Conservation (phyloP, 352 stramenopile genomes). For the Globisporangium heterothallicum region DNA sequence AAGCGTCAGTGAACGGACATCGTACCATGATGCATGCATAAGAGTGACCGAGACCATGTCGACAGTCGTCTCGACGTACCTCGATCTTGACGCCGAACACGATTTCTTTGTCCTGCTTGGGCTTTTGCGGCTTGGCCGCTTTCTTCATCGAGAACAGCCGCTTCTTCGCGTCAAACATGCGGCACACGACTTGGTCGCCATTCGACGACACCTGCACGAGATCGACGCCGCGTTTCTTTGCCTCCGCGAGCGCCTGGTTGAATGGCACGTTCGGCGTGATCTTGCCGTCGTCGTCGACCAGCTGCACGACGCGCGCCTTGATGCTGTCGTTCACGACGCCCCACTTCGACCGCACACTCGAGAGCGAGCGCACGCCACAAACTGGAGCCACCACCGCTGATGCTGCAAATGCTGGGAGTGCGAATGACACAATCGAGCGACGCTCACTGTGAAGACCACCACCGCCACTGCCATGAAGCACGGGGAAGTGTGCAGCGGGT, state of each 20-base stretch:
- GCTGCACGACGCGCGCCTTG: constrained; percentile 36
- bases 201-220: constrained; percentile 65
- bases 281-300: constrained; percentile 47
- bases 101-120: constrained; percentile 71
- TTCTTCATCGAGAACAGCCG: constrained; percentile 69
- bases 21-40: constrained; percentile 2
- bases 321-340: constrained; percentile 63
- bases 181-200: constrained; percentile 38
- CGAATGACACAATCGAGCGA: neutral
- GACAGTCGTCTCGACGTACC: no score
- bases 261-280: constrained; percentile 50
- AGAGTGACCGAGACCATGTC: no score
- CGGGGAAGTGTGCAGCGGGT: no score
- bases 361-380: no score
- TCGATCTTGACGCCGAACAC: constrained; percentile 66
- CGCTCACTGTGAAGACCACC: neutral
- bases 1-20: neutral
- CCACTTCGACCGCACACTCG: constrained; percentile 32
- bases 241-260: constrained; percentile 45
- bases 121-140: constrained; percentile 50
- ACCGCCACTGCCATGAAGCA: neutral
- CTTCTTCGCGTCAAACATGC: constrained; percentile 77
- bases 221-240: constrained; percentile 41
- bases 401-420: neutral
- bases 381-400: constrained; percentile 21